Evolutionary conservation across 1,284 basidiomycete genomes (phyloP), one percentile per base, ranked within the genome.

Genomic region (Tilletia walkeri): DNA sequence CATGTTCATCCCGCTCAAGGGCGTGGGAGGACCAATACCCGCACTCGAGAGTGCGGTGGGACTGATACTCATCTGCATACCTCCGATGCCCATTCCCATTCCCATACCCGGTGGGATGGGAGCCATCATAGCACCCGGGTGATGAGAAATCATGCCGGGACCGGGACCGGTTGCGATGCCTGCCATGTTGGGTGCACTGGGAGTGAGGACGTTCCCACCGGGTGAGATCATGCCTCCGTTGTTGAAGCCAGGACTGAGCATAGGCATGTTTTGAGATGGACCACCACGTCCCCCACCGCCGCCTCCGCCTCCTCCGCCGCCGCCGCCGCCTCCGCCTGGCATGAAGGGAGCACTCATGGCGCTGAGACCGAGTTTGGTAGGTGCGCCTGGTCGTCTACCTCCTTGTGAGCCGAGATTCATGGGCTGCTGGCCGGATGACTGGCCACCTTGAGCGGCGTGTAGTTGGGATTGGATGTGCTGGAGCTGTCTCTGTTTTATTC

Each of bases 401-500:
- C 50, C 50, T 48, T 10, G 47, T 10, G 47, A n/a, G 10, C 12
- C 47, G 12, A 48, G 10, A n/a, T 48, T 48, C 12, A 48, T 48
- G 12, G 47, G 47, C 20, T 53, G 50, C 50, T 53, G 50, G 12
- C 47, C 41, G 41, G 41, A 45, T 1, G 41, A 45, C 41, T 45
- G 41, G 2, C 50, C 50, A 1, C 6, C 10, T 53, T 53, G 50
- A 6, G 50, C 7, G 50, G 50, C 50, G 50, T 53, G 50, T 7
- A 53, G 50, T 24, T 53, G 50, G 16, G 50, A 53, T 53, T 53
- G 50, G 50, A 53, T 53, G 16, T 53, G 50, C n/a, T 53, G 50
- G 6, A 53, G 50, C 3, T 53, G 50, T 10, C 50, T 10, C 50
- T 53, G 50, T 16, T 53, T 45, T 14, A 45, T n/a, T n/a, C 41